Percentiles rank a stretch among this genome's conserved stretches.
Evolutionary conservation across 2,329 filamentous ascomycete species (phyloP).

Genomic region (Verticillium tricorpus): DNA sequence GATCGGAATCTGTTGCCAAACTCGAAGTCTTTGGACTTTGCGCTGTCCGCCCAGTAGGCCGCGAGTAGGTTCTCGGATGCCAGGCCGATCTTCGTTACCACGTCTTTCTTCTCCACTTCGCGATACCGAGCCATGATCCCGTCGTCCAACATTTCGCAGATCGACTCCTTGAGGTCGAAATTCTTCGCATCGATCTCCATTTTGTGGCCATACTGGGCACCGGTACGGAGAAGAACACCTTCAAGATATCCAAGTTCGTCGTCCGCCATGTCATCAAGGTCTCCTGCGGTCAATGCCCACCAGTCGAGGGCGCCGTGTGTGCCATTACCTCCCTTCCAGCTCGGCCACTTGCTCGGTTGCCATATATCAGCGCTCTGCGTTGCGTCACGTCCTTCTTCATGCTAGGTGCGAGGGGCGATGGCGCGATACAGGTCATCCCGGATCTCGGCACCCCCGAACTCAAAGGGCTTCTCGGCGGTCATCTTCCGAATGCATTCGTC

Average conservation of each 20-base stretch:
- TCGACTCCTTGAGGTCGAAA: neutral
- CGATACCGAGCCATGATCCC: neutral
- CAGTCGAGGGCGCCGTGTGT: neutral
- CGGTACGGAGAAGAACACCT: neutral
- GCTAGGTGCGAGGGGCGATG: neutral
- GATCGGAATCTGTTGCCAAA: slow-evolving; percentile 13
- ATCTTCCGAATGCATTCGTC: slow-evolving; percentile 2
- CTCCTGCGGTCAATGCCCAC: neutral
- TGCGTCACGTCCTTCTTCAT: neutral
- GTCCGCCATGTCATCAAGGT: neutral
- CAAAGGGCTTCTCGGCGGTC: neutral
- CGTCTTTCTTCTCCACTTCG: neutral
- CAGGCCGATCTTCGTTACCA: neutral
- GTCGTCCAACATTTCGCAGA: neutral
- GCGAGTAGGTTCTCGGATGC: neutral
- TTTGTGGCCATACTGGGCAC: neutral
- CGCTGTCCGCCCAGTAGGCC: neutral
- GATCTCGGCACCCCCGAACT: neutral
- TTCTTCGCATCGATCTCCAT: neutral
- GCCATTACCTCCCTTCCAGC: neutral
- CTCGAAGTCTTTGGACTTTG: slow-evolving; percentile 10
- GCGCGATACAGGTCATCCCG: neutral
- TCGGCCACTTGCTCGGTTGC: neutral
- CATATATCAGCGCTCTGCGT: neutral
- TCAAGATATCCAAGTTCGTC: neutral